Percentiles rank a stretch among this genome's conserved stretches.
Conservation (phyloP, 2,329 filamentous ascomycete species). For the Alternaria consortialis region DNA sequence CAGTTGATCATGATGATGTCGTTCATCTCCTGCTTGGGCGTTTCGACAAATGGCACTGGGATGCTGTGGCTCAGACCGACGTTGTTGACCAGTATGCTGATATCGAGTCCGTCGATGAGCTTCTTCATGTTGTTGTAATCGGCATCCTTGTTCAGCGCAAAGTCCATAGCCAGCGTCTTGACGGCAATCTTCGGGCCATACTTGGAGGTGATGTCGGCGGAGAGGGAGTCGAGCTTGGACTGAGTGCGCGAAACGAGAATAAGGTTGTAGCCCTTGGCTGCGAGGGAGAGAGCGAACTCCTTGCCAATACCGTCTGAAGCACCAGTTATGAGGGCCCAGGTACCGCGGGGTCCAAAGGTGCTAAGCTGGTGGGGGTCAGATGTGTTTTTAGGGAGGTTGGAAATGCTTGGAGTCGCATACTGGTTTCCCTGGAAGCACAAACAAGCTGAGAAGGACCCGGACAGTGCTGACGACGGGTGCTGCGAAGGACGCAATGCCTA, state of each 20-base stretch:
- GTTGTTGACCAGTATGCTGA: conserved; percentile 94
- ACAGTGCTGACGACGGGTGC: conserved; percentile 57
- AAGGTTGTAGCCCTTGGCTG: conserved; percentile 91
- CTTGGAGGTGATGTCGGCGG: conserved; percentile 76
- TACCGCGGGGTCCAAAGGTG: conserved; percentile 89
- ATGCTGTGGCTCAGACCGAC: conserved; percentile 95
- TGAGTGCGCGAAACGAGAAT: conserved; percentile 95
- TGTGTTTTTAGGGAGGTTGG: conserved; percentile 12
- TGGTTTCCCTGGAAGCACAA: conserved; percentile 58
- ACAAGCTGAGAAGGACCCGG: conserved; percentile 58
- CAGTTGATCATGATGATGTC: conserved; percentile 97
- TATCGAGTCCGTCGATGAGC: conserved; percentile 75
- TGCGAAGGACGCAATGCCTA: conserved; percentile 42
- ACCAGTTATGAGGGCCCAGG: conserved; percentile 93
- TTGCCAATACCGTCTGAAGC: conserved; percentile 97
- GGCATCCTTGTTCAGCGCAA: conserved; percentile 76
- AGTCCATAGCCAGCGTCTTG: conserved; percentile 91
- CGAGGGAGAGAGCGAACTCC: conserved; percentile 91
- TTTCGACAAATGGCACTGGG: conserved; percentile 86
- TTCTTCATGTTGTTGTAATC: conserved; percentile 80
- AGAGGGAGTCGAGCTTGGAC: conserved; percentile 83
- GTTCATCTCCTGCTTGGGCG: conserved; percentile 78
- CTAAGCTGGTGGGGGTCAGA: conserved; percentile 66
- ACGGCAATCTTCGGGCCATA: conserved; percentile 71
- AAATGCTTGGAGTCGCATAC: conserved; percentile 42